These are phyloP conservation scores for Solanum medicagineum DNA, from an alignment of 257 asterid genomes.

Conservation along the genomic window DNA sequence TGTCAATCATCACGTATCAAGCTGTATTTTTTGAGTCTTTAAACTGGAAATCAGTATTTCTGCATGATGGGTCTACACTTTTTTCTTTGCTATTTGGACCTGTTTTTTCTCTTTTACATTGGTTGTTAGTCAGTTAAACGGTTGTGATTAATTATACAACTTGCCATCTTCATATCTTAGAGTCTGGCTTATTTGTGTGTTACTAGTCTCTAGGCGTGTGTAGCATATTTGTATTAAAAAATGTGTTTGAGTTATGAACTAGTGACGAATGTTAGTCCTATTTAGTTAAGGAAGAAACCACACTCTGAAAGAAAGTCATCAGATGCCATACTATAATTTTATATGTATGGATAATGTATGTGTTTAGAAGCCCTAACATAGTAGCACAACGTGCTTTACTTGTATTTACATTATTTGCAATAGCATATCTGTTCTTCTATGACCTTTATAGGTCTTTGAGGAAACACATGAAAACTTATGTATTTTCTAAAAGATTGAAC, in stretches of 20 bases:
- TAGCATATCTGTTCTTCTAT: background rate
- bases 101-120: background rate
- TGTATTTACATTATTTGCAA: background rate
- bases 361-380: background rate
- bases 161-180: background rate
- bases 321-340: background rate
- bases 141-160: background rate
- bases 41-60: background rate
- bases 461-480: background rate
- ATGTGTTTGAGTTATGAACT: too few species aligned
- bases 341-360: background rate
- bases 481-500: background rate
- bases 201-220: too few species aligned
- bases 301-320: background rate
- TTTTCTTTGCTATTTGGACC: background rate
- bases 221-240: too few species aligned
- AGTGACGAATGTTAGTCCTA: too few species aligned
- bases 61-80: background rate
- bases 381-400: background rate
- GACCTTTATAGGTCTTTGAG: background rate
- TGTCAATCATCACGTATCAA: background rate
- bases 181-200: background rate
- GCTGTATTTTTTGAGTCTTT: background rate
- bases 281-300: background rate
- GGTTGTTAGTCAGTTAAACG: background rate